A percentile compares a stretch with the other conserved stretches of the same genome.
phyloP scores from a whole-genome alignment of 1,284 basidiomycete species.

The Ganoderma lingzhi region DNA sequence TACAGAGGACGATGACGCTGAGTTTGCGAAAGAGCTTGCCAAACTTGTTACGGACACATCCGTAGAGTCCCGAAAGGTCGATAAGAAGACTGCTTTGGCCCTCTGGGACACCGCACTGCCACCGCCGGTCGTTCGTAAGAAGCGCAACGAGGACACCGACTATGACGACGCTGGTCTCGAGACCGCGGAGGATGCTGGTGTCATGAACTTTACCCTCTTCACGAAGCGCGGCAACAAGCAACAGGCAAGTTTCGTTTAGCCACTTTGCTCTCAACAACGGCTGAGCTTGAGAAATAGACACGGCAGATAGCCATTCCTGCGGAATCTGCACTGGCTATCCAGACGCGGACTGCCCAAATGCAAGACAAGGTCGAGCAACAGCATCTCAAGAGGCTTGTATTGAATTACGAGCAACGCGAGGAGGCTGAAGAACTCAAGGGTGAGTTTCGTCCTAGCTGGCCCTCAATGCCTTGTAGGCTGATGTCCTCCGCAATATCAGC shows the following conservation, averaged over 20 bases:
- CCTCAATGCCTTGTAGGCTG: slow-evolving; percentile 17
- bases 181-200: slow-evolving; percentile 43
- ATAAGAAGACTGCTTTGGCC: slow-evolving; percentile 83
- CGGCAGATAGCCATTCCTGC: slow-evolving; percentile 89
- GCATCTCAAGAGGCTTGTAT: slow-evolving; percentile 92
- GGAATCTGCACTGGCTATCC: slow-evolving; percentile 86
- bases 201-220: slow-evolving; percentile 95
- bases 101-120: slow-evolving; percentile 89
- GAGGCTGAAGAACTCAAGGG: slow-evolving; percentile 84
- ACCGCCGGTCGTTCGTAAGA: slow-evolving; percentile 68
- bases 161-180: slow-evolving; percentile 49
- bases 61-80: slow-evolving; percentile 82
- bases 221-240: slow-evolving; percentile 95
- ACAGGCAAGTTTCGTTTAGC: slow-evolving; percentile 61
- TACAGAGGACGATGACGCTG: slow-evolving; percentile 88
- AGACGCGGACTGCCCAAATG: slow-evolving; percentile 88
- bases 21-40: slow-evolving; percentile 95
- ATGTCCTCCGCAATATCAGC: slow-evolving; percentile 48
- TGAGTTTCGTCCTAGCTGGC: slow-evolving; percentile 38
- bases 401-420: slow-evolving; percentile 87
- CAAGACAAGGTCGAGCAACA: slow-evolving; percentile 96
- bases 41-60: slow-evolving; percentile 93
- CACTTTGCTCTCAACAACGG: neutral
- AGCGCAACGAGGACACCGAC: slow-evolving; percentile 62
- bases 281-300: slow-evolving; percentile 54